Evolutionary conservation across 164 flowering plant species (phyloP), one percentile per base, ranked within the genome.

Genomic region (Nymphaea colorata): DNA sequence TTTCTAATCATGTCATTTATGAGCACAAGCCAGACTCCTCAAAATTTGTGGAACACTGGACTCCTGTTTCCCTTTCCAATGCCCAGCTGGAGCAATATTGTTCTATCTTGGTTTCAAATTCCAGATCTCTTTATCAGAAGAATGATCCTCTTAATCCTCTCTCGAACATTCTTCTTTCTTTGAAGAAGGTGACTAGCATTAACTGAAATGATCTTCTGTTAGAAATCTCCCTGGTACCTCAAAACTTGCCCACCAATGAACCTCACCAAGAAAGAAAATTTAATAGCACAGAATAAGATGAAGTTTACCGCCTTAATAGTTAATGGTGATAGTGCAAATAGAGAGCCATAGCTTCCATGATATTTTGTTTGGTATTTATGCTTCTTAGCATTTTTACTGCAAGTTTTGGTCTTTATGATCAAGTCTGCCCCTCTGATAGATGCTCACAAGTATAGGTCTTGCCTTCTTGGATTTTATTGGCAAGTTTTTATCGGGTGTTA

Each of bases 71-170:
- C 73, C 75, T 95, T 61, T 89, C 98, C 42, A 75, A 81, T 75
- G 70, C 86, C 64, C 99, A 92, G 75, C 90, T 95, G 65, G 99
- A 95, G 82, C 93, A 81, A 70, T 95, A 95, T 72, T 92, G 96
- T 83, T 73, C 67, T 67, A 80, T 79, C 47, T 76, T 95, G 47
- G 77, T 89, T 64, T 70, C 85, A 6, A 87, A 90, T 67, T 79
- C 79, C 42, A 64, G 69, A 2, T 61, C 76, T 57, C 97, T 95
- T 66, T 69, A 85, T 73, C 84, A 89, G 59, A 95, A 78, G 79
- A 82, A 18, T 69, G 95, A 90, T 75, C 76, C 59, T 68, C 76
- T 84, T 75, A 94, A 88, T 43, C 84, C 79, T 44, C 83, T 95
- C 55, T 84, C 74, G 17, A 84, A 87, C 51, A 70, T 84, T 72